Base-by-base conservation (phyloP, 2,329 filamentous ascomycete species). In the Fonsecaea monophora region DNA sequence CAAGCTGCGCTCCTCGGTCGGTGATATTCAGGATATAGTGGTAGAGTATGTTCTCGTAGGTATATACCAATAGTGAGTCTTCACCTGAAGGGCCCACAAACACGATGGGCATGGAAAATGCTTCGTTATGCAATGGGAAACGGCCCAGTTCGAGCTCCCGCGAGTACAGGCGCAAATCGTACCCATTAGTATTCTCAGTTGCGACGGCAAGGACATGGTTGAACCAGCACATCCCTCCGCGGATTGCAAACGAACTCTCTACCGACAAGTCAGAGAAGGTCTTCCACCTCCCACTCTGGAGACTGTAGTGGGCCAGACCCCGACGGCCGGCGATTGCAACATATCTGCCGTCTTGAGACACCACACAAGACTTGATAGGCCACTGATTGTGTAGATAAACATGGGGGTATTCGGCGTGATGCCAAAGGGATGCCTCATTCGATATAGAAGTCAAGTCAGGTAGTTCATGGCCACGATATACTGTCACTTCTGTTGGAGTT, bases 221-320 rank as follows among this genome's bases (percentile, higher is more conserved):
- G 76, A 96, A 94, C 95, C 95, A 99, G 77, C 94, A 98, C 94
- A 99, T 97, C 6, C 95, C 95, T 57, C 95, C 95, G 69, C 94
- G 86, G 13, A 99, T 92, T 30, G 92, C 88, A 76, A 99, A 99
- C 69, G 94, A 92, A 73, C 94, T 93, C 78, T 98, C 95, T 75
- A 90, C 86, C 35, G 86, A 87, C 32, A 89, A 86, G 73, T 94
- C 92, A 57, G 90, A 86, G 77, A 99, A 99, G 0, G 91, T 96
- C 77, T 96, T 97, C 95, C 95, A 99, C 66, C 95, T 87, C 34
- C 94, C 92, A 75, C 94, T 98, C 72, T 91, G 91, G 68, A 97
- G 88, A 74, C 95, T 98, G 79, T 99, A 99, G 77, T 99, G 95
- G 9, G 94, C 94, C 60, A 99, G 83, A 0, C 95, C 95, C 72